Percentiles rank a stretch among this genome's conserved stretches.
phyloP scores from a whole-genome alignment of 495 filamentous ascomycete species.

The Neurospora cerealis region DNA sequence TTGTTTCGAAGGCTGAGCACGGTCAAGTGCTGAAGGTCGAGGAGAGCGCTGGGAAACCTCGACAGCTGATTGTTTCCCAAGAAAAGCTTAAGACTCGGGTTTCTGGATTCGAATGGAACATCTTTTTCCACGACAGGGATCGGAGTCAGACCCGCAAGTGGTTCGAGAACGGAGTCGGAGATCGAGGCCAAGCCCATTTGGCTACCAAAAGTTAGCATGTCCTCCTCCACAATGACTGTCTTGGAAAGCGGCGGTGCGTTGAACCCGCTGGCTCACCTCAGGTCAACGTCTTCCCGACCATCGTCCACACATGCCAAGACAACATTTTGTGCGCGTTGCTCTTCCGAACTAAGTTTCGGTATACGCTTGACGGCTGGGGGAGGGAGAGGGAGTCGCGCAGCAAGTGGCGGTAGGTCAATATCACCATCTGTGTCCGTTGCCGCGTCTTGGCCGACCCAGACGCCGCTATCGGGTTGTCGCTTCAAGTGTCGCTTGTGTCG shows the following conservation, averaged over 20 bases:
- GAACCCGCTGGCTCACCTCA: slow-evolving; percentile 43
- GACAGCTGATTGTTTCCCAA: slow-evolving; percentile 51
- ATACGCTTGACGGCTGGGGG: neutral
- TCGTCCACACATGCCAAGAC: slow-evolving; percentile 51
- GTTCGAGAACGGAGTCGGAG: slow-evolving; percentile 40
- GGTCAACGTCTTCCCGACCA: slow-evolving; percentile 51
- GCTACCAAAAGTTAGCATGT: slow-evolving; percentile 15
- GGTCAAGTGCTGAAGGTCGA: slow-evolving; percentile 47
- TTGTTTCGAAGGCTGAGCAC: slow-evolving; percentile 68
- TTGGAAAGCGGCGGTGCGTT: neutral
- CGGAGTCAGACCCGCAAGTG: slow-evolving; percentile 49
- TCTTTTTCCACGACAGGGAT: slow-evolving; percentile 31
- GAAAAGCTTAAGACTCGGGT: slow-evolving; percentile 52
- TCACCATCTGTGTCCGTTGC: slow-evolving; percentile 32
- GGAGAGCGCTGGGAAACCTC: slow-evolving; percentile 39
- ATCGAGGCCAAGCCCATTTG: slow-evolving; percentile 23
- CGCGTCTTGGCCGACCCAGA: slow-evolving; percentile 66
- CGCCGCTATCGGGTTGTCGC: slow-evolving; percentile 66
- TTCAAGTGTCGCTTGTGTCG: slow-evolving; percentile 44
- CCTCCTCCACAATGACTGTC: neutral
- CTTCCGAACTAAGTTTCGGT: slow-evolving; percentile 12
- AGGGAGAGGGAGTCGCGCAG: slow-evolving; percentile 3
- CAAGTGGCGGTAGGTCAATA: slow-evolving; percentile 15
- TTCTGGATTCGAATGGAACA: slow-evolving; percentile 27
- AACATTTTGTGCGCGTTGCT: slow-evolving; percentile 20